Conservation (phyloP, 208 protist genomes). For the Leishmania lainsoni region DNA sequence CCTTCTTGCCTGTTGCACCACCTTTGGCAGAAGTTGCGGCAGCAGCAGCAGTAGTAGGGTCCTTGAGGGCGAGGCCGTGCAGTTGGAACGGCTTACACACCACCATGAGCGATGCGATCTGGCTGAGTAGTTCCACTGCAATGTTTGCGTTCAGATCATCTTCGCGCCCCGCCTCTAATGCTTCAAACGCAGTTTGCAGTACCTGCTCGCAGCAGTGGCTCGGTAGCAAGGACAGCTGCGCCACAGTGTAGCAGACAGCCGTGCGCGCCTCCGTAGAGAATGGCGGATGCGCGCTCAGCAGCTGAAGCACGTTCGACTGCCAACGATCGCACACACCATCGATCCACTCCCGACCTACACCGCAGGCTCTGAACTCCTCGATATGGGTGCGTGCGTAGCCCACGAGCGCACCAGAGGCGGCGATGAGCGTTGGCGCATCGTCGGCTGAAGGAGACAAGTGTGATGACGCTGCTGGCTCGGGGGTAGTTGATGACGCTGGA, state of each 20-base stretch:
- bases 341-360: constrained; percentile 3
- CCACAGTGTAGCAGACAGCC: constrained; percentile 49
- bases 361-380: not conserved
- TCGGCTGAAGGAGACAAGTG: not conserved
- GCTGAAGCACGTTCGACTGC: constrained; percentile 33
- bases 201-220: constrained; percentile 28
- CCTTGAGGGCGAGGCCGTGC: constrained; percentile 11
- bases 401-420: constrained; percentile 29
- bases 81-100: constrained; percentile 34
- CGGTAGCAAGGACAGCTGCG: constrained; percentile 39
- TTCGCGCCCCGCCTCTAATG: constrained; percentile 25
- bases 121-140: constrained; percentile 47
- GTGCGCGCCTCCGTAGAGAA: constrained; percentile 36
- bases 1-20: constrained; percentile 1
- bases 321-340: constrained; percentile 8
- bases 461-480: not conserved
- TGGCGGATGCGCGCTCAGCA: constrained; percentile 50
- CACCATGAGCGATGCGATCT: constrained; percentile 41
- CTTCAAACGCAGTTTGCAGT: constrained; percentile 27
- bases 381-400: constrained; percentile 10
- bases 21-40: not conserved
- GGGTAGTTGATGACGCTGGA: not conserved
- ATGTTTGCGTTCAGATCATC: constrained; percentile 27
- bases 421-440: constrained; percentile 11
- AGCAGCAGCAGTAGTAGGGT: not conserved